Base-by-base conservation (phyloP, 306 rosid genomes). In the Rosa chinensis region DNA sequence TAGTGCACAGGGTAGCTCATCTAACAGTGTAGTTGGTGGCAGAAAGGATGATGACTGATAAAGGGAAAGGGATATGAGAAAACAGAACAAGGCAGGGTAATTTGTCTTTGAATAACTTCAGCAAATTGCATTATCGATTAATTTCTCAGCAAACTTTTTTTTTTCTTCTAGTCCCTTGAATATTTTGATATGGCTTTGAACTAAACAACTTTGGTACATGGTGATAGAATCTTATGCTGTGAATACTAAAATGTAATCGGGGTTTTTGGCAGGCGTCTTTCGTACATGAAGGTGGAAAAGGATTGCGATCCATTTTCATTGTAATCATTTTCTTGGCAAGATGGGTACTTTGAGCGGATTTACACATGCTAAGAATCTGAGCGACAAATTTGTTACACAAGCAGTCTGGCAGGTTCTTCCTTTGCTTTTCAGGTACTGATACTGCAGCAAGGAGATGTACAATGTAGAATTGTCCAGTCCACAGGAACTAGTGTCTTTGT, bases 1-100 rank as follows among this genome's bases (percentile, higher is more conserved):
- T 66, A 90, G 94, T 18, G 66, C 87, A 76, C 94, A 90, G 78
- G 94, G 86, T 81, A 92, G 97, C 87, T 90, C 96, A 53, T 90
- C 90, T 63, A 87, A 86, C 79, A 88, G 91, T 52, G 83, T 81
- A 64, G 85, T 59, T 42, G 88, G 85, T 45, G 88, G 90, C 82
- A 78, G 83, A 82, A 86, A 81, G 78, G 71, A 79, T 53, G 77
- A 70, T 67, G 90, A 84, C 75, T 85, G 89, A 92, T 32, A 80
- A 82, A 75, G 70, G 80, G 71, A 5, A 66, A 48, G 52, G 75
- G 69, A 39, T 76, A 28, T 39, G 39, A 69, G 70, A 58, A 67
- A 70, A 58, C 69, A 58, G 50, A 63, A 70, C 47, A 53, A 62
- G 58, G 42, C 53, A 80, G 77, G 75, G 17, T 56, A 28, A 39